Conservation (phyloP, 2,329 filamentous ascomycete species). For the Neonectria ditissima region DNA sequence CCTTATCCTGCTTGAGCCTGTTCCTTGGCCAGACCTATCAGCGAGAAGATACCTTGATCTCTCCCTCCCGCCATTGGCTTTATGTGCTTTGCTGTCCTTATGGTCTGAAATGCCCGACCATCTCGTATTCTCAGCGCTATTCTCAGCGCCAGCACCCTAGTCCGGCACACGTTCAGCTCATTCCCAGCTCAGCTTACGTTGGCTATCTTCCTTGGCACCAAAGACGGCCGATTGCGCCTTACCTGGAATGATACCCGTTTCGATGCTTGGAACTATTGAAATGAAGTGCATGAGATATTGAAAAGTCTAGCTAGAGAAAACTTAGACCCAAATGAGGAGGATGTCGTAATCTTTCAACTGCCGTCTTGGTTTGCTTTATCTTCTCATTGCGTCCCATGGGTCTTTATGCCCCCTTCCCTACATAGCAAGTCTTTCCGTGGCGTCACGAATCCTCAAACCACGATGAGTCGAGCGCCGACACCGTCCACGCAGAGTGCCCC, state of each 20-base stretch:
- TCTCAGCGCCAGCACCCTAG: background rate
- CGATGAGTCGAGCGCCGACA: slow-evolving; percentile 16
- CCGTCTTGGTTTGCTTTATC: background rate
- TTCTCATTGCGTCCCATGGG: background rate
- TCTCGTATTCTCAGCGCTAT: background rate
- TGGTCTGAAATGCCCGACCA: too few relatives aligned
- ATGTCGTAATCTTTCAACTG: too few relatives aligned
- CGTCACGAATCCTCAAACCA: too few relatives aligned
- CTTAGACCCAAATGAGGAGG: too few relatives aligned
- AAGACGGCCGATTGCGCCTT: background rate
- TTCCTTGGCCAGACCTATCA: background rate
- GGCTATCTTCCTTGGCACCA: background rate
- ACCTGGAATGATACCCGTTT: background rate
- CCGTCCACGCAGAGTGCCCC: slow-evolving; percentile 6
- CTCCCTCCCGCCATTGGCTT: too few relatives aligned
- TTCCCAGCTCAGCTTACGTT: background rate
- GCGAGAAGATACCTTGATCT: too few relatives aligned
- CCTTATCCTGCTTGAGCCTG: too few relatives aligned
- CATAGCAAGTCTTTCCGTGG: too few relatives aligned
- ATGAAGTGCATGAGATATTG: background rate
- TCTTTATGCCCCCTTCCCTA: too few relatives aligned
- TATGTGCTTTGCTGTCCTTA: background rate
- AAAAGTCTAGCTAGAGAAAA: too few relatives aligned
- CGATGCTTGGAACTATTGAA: background rate
- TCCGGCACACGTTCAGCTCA: background rate